These are phyloP conservation scores for Diaporthe nobilis DNA, from an alignment of 2,329 filamentous ascomycete species.

Conservation along the genomic window DNA sequence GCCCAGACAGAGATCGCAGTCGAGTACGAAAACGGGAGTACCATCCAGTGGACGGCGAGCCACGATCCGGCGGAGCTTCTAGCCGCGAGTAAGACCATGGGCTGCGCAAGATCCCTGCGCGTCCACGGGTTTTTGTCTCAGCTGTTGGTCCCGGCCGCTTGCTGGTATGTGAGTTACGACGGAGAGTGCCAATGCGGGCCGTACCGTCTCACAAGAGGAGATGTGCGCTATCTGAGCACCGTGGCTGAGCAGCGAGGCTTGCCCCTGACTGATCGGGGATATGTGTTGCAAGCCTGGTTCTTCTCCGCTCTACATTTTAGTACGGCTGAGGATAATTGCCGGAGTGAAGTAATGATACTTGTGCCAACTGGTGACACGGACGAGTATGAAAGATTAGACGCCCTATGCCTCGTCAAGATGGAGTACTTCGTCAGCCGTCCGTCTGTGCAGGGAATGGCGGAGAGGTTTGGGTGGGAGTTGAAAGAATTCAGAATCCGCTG, in stretches of 20 bases:
- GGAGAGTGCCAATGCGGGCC: constrained; percentile 31
- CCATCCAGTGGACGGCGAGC: background rate
- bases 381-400: constrained; percentile 21
- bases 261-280: constrained; percentile 12
- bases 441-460: constrained; percentile 15
- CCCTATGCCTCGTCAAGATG: constrained; percentile 23
- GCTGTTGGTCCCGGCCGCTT: constrained; percentile 25
- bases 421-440: constrained; percentile 31
- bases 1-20: constrained; percentile 25
- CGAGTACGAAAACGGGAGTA: background rate
- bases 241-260: constrained; percentile 23
- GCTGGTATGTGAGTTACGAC: constrained; percentile 28
- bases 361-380: background rate
- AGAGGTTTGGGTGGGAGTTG: constrained; percentile 17
- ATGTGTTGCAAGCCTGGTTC: constrained; percentile 29
- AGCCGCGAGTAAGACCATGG: background rate
- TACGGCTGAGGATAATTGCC: constrained; percentile 18
- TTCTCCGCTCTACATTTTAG: constrained; percentile 29
- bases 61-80: background rate
- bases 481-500: constrained; percentile 19
- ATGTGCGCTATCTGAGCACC: constrained; percentile 27
- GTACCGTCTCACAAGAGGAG: constrained; percentile 19
- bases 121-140: constrained; percentile 11
- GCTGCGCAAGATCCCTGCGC: background rate
- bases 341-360: constrained; percentile 22